These are phyloP conservation scores for Podaxis sp. DNA, from an alignment of 768 basidiomycete species.

Conservation along the genomic window DNA sequence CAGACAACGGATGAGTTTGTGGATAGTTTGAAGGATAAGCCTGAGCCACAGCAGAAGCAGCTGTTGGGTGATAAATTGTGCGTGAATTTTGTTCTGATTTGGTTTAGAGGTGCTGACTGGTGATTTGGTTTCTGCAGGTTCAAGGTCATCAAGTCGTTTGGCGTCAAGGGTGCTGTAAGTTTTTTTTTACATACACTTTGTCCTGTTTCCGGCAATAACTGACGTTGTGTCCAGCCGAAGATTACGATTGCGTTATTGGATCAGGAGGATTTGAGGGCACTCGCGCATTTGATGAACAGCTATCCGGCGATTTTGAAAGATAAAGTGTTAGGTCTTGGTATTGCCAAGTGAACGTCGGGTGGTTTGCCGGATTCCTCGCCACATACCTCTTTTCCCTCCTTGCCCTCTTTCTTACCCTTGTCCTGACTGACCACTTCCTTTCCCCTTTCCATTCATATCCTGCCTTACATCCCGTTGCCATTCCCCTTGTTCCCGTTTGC, in stretches of 20 bases:
- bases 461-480: too few species aligned
- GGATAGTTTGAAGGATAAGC: conserved; percentile 56
- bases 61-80: conserved; percentile 77
- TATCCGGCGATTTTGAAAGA: conserved; percentile 82
- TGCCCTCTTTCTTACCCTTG: not conserved
- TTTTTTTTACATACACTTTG: not conserved
- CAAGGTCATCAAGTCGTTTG: conserved; percentile 72
- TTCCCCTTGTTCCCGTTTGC: too few species aligned
- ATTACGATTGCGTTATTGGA: conserved; percentile 83
- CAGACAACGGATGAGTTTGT: conserved; percentile 75
- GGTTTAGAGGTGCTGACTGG: not conserved
- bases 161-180: conserved; percentile 78
- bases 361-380: not conserved
- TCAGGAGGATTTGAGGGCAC: conserved; percentile 78
- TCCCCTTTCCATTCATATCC: too few species aligned
- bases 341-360: conserved; percentile 26
- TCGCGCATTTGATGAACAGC: conserved; percentile 87
- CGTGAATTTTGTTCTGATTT: conserved; percentile 22
- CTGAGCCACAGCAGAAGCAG: conserved; percentile 70
- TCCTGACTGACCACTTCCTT: not conserved
- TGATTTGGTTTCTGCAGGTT: conserved; percentile 29
- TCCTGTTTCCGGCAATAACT: not conserved
- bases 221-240: conserved; percentile 55
- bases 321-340: conserved; percentile 49
- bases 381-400: not conserved